These are phyloP conservation scores for Nemania sp. DNA, from an alignment of 2,329 filamentous ascomycete genomes.

Conservation along the genomic window DNA sequence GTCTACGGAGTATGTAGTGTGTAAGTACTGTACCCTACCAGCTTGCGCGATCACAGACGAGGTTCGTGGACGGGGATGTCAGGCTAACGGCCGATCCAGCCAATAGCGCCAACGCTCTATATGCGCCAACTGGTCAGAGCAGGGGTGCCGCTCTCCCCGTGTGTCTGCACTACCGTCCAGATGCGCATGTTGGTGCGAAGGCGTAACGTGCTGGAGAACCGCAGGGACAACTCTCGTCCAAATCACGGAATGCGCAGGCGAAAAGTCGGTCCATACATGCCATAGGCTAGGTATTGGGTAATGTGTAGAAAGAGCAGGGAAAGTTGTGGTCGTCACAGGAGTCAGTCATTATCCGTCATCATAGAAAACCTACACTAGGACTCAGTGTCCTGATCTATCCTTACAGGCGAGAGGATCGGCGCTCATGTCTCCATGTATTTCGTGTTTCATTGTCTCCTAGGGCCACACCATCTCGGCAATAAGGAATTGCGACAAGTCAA, in stretches of 20 bases:
- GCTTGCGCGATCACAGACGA: conserved; percentile 35
- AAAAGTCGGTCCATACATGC: conserved; percentile 26
- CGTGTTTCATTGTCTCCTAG: conserved; percentile 39
- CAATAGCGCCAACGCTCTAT: conserved; percentile 30
- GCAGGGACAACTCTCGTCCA: conserved; percentile 8
- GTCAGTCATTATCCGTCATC: conserved; percentile 20
- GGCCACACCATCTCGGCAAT: conserved; percentile 32
- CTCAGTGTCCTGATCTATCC: conserved; percentile 4
- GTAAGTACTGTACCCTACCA: neutral
- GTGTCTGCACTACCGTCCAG: conserved; percentile 29
- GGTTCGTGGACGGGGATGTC: conserved; percentile 37
- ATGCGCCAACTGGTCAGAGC: conserved; percentile 39
- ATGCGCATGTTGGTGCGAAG: conserved; percentile 30
- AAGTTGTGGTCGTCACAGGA: neutral
- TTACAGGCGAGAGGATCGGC: conserved; percentile 29
- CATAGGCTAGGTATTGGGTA: conserved; percentile 28
- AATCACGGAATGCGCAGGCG: conserved; percentile 6
- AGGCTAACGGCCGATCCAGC: conserved; percentile 36
- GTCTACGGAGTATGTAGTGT: no score
- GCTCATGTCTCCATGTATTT: conserved; percentile 32
- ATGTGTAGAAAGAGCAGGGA: conserved; percentile 6
- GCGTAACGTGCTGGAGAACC: conserved; percentile 9
- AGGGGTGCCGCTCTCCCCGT: conserved; percentile 34
- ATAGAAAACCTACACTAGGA: conserved; percentile 10
- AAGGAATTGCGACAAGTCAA: conserved; percentile 9